A percentile compares a stretch with the other conserved stretches of the same genome.
phyloP scores from a whole-genome alignment of 106 monocot genomes.

The Narthecium ossifragum region DNA sequence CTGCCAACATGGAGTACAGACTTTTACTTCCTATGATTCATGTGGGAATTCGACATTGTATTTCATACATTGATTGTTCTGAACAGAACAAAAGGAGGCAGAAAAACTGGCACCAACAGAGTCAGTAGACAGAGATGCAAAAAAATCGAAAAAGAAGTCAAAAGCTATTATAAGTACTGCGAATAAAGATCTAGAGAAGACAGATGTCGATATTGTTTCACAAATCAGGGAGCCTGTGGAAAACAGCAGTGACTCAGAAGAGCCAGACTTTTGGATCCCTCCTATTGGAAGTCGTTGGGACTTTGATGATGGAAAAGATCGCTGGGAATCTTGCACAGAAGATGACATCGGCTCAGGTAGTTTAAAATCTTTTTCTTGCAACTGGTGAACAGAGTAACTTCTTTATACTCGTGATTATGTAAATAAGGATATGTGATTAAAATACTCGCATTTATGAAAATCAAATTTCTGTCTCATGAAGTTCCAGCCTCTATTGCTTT shows the following conservation, averaged over 20 bases:
- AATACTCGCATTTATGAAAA: too few relatives aligned
- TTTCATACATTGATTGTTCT: background rate
- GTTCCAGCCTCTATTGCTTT: background rate
- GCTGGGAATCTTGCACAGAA: constrained; percentile 46
- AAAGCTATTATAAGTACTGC: constrained; percentile 7
- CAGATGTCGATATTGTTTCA: constrained; percentile 5
- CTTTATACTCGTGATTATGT: too few relatives aligned
- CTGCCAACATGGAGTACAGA: too few relatives aligned
- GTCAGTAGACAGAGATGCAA: constrained; percentile 18
- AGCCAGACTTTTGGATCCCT: constrained; percentile 83
- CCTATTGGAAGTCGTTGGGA: constrained; percentile 86
- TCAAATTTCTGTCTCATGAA: background rate
- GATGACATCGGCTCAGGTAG: constrained; percentile 40
- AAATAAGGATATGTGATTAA: too few relatives aligned
- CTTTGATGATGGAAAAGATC: constrained; percentile 78
- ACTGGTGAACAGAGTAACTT: too few relatives aligned
- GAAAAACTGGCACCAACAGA: constrained; percentile 20
- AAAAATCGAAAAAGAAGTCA: constrained; percentile 15
- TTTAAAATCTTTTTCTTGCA: background rate
- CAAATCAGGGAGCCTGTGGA: constrained; percentile 2
- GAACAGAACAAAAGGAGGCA: constrained; percentile 45
- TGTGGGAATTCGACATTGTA: too few relatives aligned
- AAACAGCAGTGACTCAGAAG: constrained; percentile 29
- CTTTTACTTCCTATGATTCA: too few relatives aligned
- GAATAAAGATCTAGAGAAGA: constrained; percentile 24